Conservation (phyloP, 2,329 filamentous ascomycete genomes). For the Fusarium papillatum region DNA sequence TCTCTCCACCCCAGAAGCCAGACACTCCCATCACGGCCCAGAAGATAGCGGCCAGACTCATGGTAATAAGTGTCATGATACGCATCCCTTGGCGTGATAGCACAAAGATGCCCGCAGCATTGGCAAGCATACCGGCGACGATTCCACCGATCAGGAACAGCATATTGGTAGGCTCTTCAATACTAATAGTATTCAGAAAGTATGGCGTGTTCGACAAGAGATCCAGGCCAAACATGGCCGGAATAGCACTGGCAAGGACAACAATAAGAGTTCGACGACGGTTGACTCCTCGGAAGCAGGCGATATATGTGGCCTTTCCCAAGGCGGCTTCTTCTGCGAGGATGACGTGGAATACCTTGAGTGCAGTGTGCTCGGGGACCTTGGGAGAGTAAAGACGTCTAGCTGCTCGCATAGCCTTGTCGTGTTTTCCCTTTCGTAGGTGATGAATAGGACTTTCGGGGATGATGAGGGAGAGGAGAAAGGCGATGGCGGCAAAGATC, state of each 20-base stretch:
- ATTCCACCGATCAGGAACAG: slow-evolving; percentile 2
- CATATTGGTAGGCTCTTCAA: background rate
- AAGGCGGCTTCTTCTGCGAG: background rate
- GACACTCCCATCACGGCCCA: slow-evolving; percentile 2
- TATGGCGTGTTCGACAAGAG: background rate
- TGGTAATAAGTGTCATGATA: background rate
- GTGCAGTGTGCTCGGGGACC: background rate
- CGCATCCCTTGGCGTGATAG: background rate
- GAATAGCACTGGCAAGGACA: background rate
- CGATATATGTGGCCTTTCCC: background rate
- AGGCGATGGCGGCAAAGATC: background rate
- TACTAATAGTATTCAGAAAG: background rate
- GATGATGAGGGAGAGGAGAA: background rate
- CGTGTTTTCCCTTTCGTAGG: background rate
- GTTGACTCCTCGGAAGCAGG: slow-evolving; percentile 3
- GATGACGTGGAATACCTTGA: background rate
- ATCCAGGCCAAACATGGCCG: background rate
- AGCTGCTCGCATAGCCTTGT: background rate
- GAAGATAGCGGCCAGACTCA: background rate
- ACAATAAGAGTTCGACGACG: slow-evolving; percentile 7
- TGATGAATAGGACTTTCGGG: slow-evolving; percentile 6
- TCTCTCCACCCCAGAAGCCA: background rate
- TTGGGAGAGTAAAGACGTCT: background rate
- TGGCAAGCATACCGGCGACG: background rate
- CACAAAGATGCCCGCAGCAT: background rate